Base-by-base conservation (phyloP, 768 basidiomycete genomes). In the Kwoniella dendrophila region DNA sequence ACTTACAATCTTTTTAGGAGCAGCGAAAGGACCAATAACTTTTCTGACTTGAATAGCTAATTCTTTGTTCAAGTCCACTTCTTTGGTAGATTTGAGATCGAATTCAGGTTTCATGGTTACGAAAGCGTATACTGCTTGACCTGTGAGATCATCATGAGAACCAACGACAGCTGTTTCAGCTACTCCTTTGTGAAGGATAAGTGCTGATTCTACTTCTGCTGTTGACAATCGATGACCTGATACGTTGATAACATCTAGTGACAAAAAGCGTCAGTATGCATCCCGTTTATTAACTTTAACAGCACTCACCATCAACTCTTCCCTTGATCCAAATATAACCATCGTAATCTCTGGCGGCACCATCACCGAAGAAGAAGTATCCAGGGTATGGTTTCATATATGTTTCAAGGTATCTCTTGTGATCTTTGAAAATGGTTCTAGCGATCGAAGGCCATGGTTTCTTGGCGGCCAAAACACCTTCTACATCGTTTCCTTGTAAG, bases 311-410 rank as follows among this genome's bases (percentile, higher is more conserved):
- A 79, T 99, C 96, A 51, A 98, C 86, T 68, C 96, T 87, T 53
- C 95, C 96, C 80, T 92, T 92, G 80, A 99, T 97, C 95, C 96
- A 98, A 77, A 95, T 90, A 81, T 99, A 98, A 1, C 95, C 96
- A 70, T 98, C 87, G 68, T 88, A 86, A 75, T 98, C 96, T 22
- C 95, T 86, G 14, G 89, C 88, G 29, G 94, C 95, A 44, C 95
- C 96, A 72, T 99, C 95, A 24, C 96, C 96, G n/a, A 95, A 98
- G 81, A 89, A 96, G 84, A 91, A 98, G 77, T 84, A 82, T 6
- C 94, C 94, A 5, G 90, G 90, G 81, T 94, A 94, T 26, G 90
- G 89, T 82, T 82, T 84, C 86, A 89, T 87, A 80, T 89, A 89
- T 24, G 88, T 88, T 20, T 88, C 87, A 41, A 89, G 80, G 79